Base-by-base conservation (phyloP, 768 basidiomycete genomes). In the Phlegmacium glaucopus region DNA sequence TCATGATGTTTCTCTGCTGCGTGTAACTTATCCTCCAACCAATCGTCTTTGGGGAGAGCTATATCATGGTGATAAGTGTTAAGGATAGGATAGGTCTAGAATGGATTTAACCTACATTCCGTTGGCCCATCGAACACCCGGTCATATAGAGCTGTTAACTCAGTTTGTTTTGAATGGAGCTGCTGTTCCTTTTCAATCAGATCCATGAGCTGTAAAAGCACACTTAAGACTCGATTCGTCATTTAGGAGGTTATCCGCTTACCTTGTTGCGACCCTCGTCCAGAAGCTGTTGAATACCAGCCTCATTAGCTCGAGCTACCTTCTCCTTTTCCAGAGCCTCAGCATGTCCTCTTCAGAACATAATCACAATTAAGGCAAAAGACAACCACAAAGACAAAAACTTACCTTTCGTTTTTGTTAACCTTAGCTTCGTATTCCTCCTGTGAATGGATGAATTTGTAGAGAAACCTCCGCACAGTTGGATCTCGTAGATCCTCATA, bases 11-110 rank as follows among this genome's bases (percentile, higher is more conserved):
- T 55, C 26, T 69, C 62, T 0, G 68, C 67, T 22, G 55, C 58
- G n/a, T 61, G 53, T 13, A 74, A 54, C 28, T 70, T 58, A 38
- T 70, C 61, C 52, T 75, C 72, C n/a, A 75, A 60, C 18, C 56
- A 59, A 50, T 75, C 74, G 38, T 75, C 74, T 49, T 74, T 72
- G 27, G 73, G 73, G 49, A 72, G 75, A 15, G 65, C 75, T 71
- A 36, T 26, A 46, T 28, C 39, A 42, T 11, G 35, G 29, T 29
- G 37, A 49, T 39, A 35, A 39, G 22, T 27, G 18, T 36, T n/a
- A n/a, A n/a, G n/a, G n/a, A n/a, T n/a, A n/a, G 6, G 32, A 11
- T 5, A 11, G 28, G 18, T 7, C 32, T 11, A 28, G n/a, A 16
- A 38, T 45, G 29, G n/a, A 34, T 22, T 10, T 22, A 22, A 50